These are phyloP conservation scores for Leptographium radiaticola DNA, from an alignment of 2,329 filamentous ascomycete species.

Conservation along the genomic window DNA sequence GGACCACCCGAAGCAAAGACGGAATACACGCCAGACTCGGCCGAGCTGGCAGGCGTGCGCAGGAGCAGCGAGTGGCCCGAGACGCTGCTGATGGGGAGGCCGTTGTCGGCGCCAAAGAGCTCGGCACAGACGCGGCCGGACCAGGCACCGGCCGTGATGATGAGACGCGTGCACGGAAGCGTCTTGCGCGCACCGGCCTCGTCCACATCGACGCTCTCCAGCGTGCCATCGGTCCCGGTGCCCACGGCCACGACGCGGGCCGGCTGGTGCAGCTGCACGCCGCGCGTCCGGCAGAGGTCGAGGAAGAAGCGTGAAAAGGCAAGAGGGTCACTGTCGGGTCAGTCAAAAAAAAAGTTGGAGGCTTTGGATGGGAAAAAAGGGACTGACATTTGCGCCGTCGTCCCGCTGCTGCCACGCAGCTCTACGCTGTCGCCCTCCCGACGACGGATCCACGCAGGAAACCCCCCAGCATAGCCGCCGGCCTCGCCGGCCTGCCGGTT, in stretches of 20 bases:
- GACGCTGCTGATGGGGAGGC: conserved; percentile 45
- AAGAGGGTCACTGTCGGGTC: conserved; percentile 40
- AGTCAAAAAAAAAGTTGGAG: neutral
- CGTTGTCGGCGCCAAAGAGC: conserved; percentile 40
- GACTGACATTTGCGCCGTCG: conserved; percentile 51
- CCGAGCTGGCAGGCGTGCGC: conserved; percentile 40
- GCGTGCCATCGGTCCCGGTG: conserved; percentile 32
- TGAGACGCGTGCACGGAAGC: conserved; percentile 49
- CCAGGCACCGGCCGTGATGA: conserved; percentile 62
- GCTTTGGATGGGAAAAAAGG: neutral
- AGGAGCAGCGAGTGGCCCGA: conserved; percentile 64
- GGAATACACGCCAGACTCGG: conserved; percentile 39
- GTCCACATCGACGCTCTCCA: conserved; percentile 39
- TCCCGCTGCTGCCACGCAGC: conserved; percentile 45
- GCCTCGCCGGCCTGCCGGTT: conserved; percentile 18
- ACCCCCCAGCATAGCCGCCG: neutral
- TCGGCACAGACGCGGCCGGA: conserved; percentile 48
- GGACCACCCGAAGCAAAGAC: conserved; percentile 48
- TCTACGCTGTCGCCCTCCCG: conserved; percentile 42
- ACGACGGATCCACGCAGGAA: conserved; percentile 46
- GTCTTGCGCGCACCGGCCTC: conserved; percentile 23
- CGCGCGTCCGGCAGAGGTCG: conserved; percentile 38
- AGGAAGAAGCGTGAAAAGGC: conserved; percentile 54
- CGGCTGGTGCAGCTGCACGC: conserved; percentile 55
- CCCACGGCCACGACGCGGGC: conserved; percentile 40